Conservation (phyloP, 176 grass and related monocot species). For the Calamus simplicifolius region DNA sequence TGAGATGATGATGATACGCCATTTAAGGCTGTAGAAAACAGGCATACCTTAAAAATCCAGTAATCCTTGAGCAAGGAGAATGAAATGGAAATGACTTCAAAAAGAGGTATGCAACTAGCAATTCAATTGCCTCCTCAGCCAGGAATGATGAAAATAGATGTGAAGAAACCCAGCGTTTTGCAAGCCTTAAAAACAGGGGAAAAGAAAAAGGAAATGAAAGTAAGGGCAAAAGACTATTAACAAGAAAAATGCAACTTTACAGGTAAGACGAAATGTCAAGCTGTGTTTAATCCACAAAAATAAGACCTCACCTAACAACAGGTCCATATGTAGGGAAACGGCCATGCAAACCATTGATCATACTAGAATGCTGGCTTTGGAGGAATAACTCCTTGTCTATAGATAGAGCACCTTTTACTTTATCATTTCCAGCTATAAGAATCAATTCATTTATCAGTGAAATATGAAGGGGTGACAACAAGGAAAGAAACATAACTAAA, state of each 20-base stretch:
- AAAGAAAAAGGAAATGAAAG: conserved; percentile 16
- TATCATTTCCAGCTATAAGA: conserved; percentile 41
- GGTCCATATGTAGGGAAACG: conserved; percentile 69
- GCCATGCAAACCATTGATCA: conserved; percentile 97
- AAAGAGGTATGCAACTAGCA: conserved; percentile 85
- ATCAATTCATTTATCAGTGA: too few relatives aligned
- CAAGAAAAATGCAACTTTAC: too few relatives aligned
- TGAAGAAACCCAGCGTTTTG: conserved; percentile 87
- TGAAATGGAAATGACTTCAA: conserved; percentile 82
- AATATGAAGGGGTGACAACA: too few relatives aligned
- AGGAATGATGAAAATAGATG: conserved; percentile 92
- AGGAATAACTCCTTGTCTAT: conserved; percentile 76
- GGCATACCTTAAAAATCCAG: conserved; percentile 79
- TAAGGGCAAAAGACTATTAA: background rate
- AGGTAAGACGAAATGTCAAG: too few relatives aligned
- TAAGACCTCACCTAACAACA: conserved; percentile 57
- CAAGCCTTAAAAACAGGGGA: conserved; percentile 51
- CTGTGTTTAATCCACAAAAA: background rate
- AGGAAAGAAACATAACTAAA: too few relatives aligned
- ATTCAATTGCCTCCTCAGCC: conserved; percentile 81
- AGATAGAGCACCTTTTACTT: conserved; percentile 31
- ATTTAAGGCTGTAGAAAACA: background rate
- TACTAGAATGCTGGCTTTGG: conserved; percentile 86
- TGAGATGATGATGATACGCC: too few relatives aligned
- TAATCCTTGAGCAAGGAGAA: conserved; percentile 63